phyloP scores from a whole-genome alignment of 176 grass and related monocot species.

The Canna indica region DNA sequence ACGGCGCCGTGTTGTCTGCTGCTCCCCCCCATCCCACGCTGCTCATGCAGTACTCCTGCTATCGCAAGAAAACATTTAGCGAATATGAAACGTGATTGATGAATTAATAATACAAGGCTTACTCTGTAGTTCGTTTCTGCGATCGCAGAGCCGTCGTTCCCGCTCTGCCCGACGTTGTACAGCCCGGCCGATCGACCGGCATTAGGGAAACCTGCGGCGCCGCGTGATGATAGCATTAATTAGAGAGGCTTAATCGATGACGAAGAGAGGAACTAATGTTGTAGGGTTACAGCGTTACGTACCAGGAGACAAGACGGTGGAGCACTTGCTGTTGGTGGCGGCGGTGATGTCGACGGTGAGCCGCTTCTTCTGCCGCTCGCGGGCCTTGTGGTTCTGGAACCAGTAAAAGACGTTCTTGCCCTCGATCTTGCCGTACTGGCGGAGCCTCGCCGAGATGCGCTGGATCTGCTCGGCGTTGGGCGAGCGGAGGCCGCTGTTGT shows the following conservation, averaged over 20 bases:
- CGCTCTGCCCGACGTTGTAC: constrained; percentile 7
- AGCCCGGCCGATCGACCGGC: background rate
- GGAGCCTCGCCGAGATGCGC: constrained; percentile 63
- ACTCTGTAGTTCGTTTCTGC: constrained; percentile 36
- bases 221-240: background rate
- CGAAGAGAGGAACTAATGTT: background rate
- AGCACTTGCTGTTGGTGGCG: background rate
- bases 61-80: background rate
- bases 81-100: background rate
- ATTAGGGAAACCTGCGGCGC: constrained; percentile 13
- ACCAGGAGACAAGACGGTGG: constrained; percentile 19
- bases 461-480: constrained; percentile 92
- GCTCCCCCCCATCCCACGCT: background rate
- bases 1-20: background rate
- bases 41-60: constrained; percentile 40
- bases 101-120: background rate
- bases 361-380: constrained; percentile 84
- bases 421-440: constrained; percentile 84
- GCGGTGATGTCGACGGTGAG: constrained; percentile 32
- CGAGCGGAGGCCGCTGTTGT: constrained; percentile 74
- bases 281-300: background rate
- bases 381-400: constrained; percentile 99
- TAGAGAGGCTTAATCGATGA: background rate
- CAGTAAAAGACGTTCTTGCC: constrained; percentile 99
- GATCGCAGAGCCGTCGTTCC: constrained; percentile 8